Evolutionary conservation across 2,329 filamentous ascomycete species (phyloP).

Genomic region (Pseudogymnoascus sp.): DNA sequence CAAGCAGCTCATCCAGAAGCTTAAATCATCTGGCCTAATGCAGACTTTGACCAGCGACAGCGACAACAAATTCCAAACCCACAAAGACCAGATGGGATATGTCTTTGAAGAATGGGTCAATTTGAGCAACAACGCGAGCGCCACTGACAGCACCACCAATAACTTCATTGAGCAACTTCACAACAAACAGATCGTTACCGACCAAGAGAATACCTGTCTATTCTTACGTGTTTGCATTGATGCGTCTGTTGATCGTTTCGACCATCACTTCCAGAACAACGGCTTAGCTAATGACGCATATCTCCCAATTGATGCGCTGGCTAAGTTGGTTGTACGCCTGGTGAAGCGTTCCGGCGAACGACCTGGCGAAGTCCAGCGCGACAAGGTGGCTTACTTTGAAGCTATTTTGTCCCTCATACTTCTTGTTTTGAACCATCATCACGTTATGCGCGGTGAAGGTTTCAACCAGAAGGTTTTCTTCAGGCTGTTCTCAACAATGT

Average conservation of each 20-base stretch:
- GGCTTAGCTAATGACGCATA: conserved; percentile 52
- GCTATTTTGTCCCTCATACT: conserved; percentile 70
- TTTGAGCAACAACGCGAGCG: conserved; percentile 68
- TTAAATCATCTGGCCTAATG: conserved; percentile 46
- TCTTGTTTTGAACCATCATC: conserved; percentile 77
- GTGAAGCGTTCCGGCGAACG: conserved; percentile 62
- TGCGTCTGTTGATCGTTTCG: conserved; percentile 67
- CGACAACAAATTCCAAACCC: conserved; percentile 49
- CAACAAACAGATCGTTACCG: conserved; percentile 61
- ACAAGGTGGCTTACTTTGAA: conserved; percentile 66
- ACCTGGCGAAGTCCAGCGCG: conserved; percentile 49
- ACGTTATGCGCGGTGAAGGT: conserved; percentile 68
- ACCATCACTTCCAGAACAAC: conserved; percentile 54
- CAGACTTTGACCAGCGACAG: conserved; percentile 45
- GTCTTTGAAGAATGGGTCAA: conserved; percentile 93
- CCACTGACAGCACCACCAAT: conserved; percentile 61
- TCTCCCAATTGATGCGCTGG: conserved; percentile 67
- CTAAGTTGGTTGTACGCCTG: conserved; percentile 69
- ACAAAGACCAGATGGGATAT: conserved; percentile 83
- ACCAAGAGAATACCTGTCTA: conserved; percentile 65
- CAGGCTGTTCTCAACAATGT: conserved; percentile 74
- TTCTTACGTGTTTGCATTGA: conserved; percentile 81
- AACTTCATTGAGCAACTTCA: conserved; percentile 83
- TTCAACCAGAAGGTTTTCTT: conserved; percentile 90
- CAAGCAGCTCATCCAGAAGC: conserved; percentile 61